Evolutionary conservation across 108 stramenopile genomes (phyloP), one percentile per base, ranked within the genome.

Genomic region (Craspedostauros australis): DNA sequence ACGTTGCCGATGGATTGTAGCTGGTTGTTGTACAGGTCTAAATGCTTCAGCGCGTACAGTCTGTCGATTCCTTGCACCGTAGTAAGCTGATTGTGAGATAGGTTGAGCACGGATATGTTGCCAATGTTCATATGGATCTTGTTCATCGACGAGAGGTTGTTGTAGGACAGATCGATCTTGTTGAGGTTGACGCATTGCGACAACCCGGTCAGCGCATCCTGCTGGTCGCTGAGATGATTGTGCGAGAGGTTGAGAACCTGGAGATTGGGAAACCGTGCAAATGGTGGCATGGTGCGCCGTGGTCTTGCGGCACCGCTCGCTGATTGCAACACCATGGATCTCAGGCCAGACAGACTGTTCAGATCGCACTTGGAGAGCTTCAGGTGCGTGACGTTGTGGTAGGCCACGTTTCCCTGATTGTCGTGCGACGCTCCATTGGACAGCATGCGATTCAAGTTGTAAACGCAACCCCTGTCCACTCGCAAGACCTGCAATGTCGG

Each of bases 121-220:
- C n/a, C n/a, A n/a, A 60, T 68, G 43, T 28, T 62, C 82, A 54
- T 63, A 19, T 11, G 52, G 48, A 29, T 41, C 27, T 69, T 50
- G 58, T 48, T 53, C 26, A 47, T 49, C 9, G n/a, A n/a, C n/a
- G n/a, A n/a, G n/a, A 92, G 29, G 28, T 68, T 55, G 47, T 93
- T 93, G 77, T 68, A 65, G 4, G 76, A 75, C 37, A 88, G 53
- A 58, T 93, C 77, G 18, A 93, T 56, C 15, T 57, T 69, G 16
- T 55, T 52, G 42, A 93, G 67, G 5, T 64, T 15, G 15, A 64
- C 53, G 36, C 76, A 33, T 12, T 62, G 50, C 9, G 65, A 63
- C 15, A 88, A 50, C 0, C 82, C 86, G 8, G 15, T 47, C 5
- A 87, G 46, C 14, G 69, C 80, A 6, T 76, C 70, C 34, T 60